Evolutionary conservation across 495 filamentous ascomycete species (phyloP).

Genomic region (Cladorrhinum samala): DNA sequence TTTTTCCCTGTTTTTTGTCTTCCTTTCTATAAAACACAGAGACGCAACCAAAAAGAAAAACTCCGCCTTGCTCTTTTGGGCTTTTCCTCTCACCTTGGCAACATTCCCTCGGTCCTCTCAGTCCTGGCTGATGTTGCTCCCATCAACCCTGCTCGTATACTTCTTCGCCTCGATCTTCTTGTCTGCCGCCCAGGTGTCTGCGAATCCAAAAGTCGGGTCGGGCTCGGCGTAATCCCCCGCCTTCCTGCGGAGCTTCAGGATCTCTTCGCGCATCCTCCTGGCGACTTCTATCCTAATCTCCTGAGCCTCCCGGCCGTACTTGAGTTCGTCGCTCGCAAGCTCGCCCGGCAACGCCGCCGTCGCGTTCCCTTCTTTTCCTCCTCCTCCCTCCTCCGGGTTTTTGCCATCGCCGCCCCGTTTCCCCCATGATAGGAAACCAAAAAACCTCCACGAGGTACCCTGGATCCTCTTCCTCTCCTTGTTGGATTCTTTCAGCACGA

Average conservation of each 20-base stretch:
- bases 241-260: conserved; percentile 64
- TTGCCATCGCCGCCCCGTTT: neutral
- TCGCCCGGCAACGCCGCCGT: conserved; percentile 53
- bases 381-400: conserved; percentile 4
- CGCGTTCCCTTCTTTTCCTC: conserved; percentile 39
- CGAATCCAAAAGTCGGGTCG: conserved; percentile 47
- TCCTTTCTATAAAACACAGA: too few species aligned
- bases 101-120: conserved; percentile 1
- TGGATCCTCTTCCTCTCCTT: neutral
- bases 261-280: conserved; percentile 65
- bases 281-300: conserved; percentile 78
- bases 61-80: too few species aligned
- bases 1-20: neutral
- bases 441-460: neutral
- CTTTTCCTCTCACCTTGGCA: too few species aligned
- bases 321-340: conserved; percentile 35
- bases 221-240: conserved; percentile 68
- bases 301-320: conserved; percentile 65
- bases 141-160: conserved; percentile 44
- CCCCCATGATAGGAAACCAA: neutral
- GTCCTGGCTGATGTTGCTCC: conserved; percentile 39
- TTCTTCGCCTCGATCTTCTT: conserved; percentile 26
- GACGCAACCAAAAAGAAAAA: too few species aligned
- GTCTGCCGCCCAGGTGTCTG: conserved; percentile 43
- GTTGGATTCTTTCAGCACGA: conserved; percentile 37